Conservation (phyloP, 2,329 filamentous ascomycete genomes). For the Penicillium olsonii region DNA sequence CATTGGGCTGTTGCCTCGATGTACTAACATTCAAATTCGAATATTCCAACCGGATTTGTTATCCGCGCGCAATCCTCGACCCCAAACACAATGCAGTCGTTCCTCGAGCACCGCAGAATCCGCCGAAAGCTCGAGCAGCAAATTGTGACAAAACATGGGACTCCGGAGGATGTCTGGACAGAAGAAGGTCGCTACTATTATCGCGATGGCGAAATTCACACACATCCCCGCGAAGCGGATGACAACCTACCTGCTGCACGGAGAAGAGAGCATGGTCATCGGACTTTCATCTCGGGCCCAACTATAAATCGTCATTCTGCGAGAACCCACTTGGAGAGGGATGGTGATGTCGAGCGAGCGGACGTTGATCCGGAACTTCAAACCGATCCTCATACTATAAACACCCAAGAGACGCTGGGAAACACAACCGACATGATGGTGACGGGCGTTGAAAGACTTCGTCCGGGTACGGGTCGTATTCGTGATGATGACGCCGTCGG, state of each 20-base stretch:
- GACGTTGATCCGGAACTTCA: slow-evolving; percentile 15
- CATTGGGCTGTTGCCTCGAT: not conserved
- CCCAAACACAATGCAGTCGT: slow-evolving; percentile 16
- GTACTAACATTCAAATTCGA: not conserved
- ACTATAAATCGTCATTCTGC: slow-evolving; percentile 3
- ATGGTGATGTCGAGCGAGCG: slow-evolving; percentile 13
- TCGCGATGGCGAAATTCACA: slow-evolving; percentile 3
- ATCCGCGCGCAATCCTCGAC: not conserved
- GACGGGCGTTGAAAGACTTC: slow-evolving; percentile 26
- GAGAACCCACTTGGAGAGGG: slow-evolving; percentile 1
- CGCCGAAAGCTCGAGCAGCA: slow-evolving; percentile 23
- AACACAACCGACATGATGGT: slow-evolving; percentile 23
- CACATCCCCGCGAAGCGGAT: not conserved
- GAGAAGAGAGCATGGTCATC: slow-evolving; percentile 10
- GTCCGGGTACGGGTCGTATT: slow-evolving; percentile 15
- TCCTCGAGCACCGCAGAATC: slow-evolving; percentile 14
- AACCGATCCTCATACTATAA: slow-evolving; percentile 14
- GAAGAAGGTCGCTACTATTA: slow-evolving; percentile 19
- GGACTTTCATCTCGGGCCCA: slow-evolving; percentile 5
- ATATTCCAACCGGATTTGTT: not conserved
- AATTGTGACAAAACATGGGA: slow-evolving; percentile 18
- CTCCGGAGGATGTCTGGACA: slow-evolving; percentile 15
- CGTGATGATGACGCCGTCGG: not conserved
- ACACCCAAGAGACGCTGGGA: slow-evolving; percentile 22
- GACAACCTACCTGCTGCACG: not conserved